phyloP scores from a whole-genome alignment of 257 asterid species.

The Solanum raphanifolium region DNA sequence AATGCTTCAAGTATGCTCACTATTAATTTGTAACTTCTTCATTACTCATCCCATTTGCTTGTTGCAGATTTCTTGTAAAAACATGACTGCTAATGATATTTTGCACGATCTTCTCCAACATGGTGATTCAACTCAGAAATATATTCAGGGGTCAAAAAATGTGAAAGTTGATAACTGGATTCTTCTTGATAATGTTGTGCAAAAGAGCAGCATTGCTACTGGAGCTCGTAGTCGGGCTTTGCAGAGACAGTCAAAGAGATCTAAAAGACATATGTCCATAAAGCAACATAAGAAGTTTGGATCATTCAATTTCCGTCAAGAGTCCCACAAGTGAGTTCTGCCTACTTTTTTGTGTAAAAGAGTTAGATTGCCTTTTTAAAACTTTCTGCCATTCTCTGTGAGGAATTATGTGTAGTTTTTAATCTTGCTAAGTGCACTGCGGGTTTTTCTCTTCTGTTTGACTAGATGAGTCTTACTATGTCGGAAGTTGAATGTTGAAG shows the following conservation, averaged over 20 bases:
- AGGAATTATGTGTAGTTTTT: neutral
- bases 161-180: slow-evolving; percentile 60
- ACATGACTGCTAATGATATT: slow-evolving; percentile 29
- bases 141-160: slow-evolving; percentile 64
- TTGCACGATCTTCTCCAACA: slow-evolving; percentile 69
- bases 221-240: slow-evolving; percentile 16
- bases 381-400: neutral
- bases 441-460: neutral
- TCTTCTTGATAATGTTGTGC: slow-evolving; percentile 76
- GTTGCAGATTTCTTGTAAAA: slow-evolving; percentile 39
- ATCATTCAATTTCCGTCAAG: slow-evolving; percentile 43
- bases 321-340: slow-evolving; percentile 52
- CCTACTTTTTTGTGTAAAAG: neutral
- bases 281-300: slow-evolving; percentile 64
- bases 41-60: slow-evolving; percentile 6
- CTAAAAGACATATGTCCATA: slow-evolving; percentile 67
- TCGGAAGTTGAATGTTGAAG: neutral
- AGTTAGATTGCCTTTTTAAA: neutral
- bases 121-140: slow-evolving; percentile 73
- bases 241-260: slow-evolving; percentile 46
- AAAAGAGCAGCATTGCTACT: slow-evolving; percentile 23
- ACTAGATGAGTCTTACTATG: neutral
- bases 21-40: neutral
- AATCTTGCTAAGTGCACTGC: neutral
- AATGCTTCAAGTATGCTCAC: neutral